Conservation (phyloP, 2,329 filamentous ascomycete genomes). For the Arthrobotrys sinensis region DNA sequence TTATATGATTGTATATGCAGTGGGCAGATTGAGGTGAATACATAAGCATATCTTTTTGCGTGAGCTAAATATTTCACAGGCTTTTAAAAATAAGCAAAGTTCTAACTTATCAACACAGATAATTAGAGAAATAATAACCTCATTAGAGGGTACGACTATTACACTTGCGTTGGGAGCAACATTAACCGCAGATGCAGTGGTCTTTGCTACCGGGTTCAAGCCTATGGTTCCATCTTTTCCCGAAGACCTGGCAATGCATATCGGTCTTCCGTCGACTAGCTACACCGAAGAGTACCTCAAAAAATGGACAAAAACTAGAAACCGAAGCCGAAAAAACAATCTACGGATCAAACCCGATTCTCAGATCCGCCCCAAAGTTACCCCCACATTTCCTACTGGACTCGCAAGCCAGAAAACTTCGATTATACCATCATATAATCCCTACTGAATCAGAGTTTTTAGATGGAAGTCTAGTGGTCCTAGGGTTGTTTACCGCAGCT, state of each 20-base stretch:
- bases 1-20: constrained; percentile 16
- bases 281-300: constrained; percentile 25
- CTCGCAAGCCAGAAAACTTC: constrained; percentile 14
- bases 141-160: constrained; percentile 6
- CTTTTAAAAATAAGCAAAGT: neutral
- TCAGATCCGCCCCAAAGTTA: constrained; percentile 11
- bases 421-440: constrained; percentile 35
- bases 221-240: constrained; percentile 20
- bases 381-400: neutral
- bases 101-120: neutral
- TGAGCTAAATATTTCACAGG: neutral
- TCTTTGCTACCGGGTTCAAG: constrained; percentile 41
- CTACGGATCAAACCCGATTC: constrained; percentile 22
- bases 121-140: constrained; percentile 35
- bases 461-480: constrained; percentile 37
- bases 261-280: constrained; percentile 1
- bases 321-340: constrained; percentile 31
- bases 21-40: constrained; percentile 33
- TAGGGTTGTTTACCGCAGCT: constrained; percentile 3
- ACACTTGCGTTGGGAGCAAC: constrained; percentile 5
- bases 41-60: neutral
- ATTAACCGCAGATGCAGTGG: constrained; percentile 27
- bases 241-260: constrained; percentile 13
- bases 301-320: constrained; percentile 41
- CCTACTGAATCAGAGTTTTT: constrained; percentile 22